A percentile compares a stretch with the other conserved stretches of the same genome.
These are phyloP conservation scores for Mortierella sp. DNA, from an alignment of 371 early-diverging fungal genomes.

Conservation along the genomic window DNA sequence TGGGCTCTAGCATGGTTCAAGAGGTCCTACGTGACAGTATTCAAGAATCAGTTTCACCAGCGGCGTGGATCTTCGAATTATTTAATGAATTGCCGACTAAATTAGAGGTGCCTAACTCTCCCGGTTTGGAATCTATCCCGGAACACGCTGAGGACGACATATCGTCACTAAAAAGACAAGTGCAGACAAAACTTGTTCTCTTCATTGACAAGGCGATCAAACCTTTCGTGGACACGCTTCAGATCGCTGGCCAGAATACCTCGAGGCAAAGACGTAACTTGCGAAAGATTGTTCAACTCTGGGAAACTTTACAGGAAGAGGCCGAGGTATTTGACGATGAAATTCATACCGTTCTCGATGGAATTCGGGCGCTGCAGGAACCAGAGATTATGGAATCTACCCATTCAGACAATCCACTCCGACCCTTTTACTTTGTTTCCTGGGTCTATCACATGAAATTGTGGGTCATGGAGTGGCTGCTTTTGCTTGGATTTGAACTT, in stretches of 20 bases:
- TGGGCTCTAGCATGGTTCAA: conserved; percentile 39
- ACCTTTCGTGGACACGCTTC: conserved; percentile 71
- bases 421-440: conserved; percentile 74
- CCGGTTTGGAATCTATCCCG: not conserved
- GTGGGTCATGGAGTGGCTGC: conserved; percentile 67
- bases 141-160: conserved; percentile 15
- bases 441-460: conserved; percentile 83
- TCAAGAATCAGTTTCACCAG: conserved; percentile 35
- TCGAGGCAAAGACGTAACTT: conserved; percentile 76
- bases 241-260: conserved; percentile 78
- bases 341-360: conserved; percentile 42
- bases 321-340: conserved; percentile 60
- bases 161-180: conserved; percentile 11
- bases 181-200: conserved; percentile 16
- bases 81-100: conserved; percentile 17
- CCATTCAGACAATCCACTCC: conserved; percentile 7
- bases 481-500: conserved; percentile 78
- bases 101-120: not conserved
- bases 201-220: conserved; percentile 53
- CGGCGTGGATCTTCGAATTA: conserved; percentile 41
- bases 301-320: conserved; percentile 78
- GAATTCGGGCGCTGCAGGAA: conserved; percentile 26
- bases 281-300: conserved; percentile 69
- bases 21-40: conserved; percentile 33
- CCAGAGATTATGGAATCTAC: not conserved